Conservation (phyloP, 306 rosid species). For the Begonia masoniana region DNA sequence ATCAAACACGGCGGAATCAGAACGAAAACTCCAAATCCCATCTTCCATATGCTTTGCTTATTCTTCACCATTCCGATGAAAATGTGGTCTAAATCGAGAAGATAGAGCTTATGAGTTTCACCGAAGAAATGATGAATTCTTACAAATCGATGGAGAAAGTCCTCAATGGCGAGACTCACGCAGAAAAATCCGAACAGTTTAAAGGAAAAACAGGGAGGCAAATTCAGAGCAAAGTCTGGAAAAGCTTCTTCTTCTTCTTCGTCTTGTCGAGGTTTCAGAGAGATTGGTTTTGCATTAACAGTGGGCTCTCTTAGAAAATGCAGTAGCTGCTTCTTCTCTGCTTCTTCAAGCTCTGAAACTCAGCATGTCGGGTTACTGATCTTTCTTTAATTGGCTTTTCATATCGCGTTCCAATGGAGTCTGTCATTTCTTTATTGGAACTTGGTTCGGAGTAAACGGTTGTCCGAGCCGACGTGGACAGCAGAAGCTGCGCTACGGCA, state of each 20-base stretch:
- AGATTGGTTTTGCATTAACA: background rate
- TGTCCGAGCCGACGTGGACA: slow-evolving; percentile 1
- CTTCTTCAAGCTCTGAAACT: slow-evolving; percentile 2
- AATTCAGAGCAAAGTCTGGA: background rate
- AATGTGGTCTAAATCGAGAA: slow-evolving; percentile 8
- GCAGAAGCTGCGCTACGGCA: too few species aligned
- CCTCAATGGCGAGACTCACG: slow-evolving; percentile 15
- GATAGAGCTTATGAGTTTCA: slow-evolving; percentile 15
- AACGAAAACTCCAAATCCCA: slow-evolving; percentile 7
- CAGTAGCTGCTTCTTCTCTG: slow-evolving; percentile 2
- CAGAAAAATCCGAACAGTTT: slow-evolving; percentile 12
- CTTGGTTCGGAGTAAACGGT: background rate
- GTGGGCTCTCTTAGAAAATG: slow-evolving; percentile 3
- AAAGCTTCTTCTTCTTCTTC: background rate
- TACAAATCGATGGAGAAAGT: slow-evolving; percentile 18
- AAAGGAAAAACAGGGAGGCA: slow-evolving; percentile 5
- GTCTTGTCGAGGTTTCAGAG: background rate
- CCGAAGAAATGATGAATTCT: slow-evolving; percentile 36
- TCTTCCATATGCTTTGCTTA: slow-evolving; percentile 1
- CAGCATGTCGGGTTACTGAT: background rate
- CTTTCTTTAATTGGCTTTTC: background rate
- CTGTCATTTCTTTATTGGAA: background rate
- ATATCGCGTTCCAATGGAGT: background rate
- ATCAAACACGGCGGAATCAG: slow-evolving; percentile 17
- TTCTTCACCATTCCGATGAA: slow-evolving; percentile 31